These are phyloP conservation scores for Ganoderma multipileum DNA, from an alignment of 1,284 basidiomycete genomes.

Conservation along the genomic window DNA sequence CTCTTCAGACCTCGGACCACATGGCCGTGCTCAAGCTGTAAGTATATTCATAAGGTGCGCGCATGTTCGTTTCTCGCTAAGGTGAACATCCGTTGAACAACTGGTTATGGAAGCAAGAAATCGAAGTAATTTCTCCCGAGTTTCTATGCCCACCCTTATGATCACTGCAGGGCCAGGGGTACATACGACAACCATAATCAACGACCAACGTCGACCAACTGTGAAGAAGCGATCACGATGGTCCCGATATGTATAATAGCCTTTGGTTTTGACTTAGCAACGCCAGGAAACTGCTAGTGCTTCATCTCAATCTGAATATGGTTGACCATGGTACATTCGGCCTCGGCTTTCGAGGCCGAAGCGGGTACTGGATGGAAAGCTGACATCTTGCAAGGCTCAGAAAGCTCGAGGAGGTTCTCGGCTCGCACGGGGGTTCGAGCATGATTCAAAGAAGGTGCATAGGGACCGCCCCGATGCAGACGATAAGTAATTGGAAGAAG, in stretches of 20 bases:
- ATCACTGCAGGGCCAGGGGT: neutral
- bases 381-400: neutral
- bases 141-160: neutral
- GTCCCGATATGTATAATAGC: neutral
- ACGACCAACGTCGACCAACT: neutral
- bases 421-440: neutral
- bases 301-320: too few relatives aligned
- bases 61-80: neutral
- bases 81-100: too few relatives aligned
- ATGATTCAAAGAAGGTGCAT: neutral
- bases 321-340: neutral
- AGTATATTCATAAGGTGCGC: too few relatives aligned
- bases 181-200: neutral
- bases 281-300: neutral
- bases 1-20: too few relatives aligned
- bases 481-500: neutral
- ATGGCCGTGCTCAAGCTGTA: too few relatives aligned
- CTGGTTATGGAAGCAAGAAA: too few relatives aligned
- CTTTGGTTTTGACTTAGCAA: neutral
- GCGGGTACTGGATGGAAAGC: neutral
- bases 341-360: neutral
- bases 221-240: neutral
- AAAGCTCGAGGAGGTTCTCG: neutral
- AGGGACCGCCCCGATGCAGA: neutral
- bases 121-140: neutral